Evolutionary conservation across 2,329 filamentous ascomycete species (phyloP).

Genomic region (Paracorniculantispora psalliotae): DNA sequence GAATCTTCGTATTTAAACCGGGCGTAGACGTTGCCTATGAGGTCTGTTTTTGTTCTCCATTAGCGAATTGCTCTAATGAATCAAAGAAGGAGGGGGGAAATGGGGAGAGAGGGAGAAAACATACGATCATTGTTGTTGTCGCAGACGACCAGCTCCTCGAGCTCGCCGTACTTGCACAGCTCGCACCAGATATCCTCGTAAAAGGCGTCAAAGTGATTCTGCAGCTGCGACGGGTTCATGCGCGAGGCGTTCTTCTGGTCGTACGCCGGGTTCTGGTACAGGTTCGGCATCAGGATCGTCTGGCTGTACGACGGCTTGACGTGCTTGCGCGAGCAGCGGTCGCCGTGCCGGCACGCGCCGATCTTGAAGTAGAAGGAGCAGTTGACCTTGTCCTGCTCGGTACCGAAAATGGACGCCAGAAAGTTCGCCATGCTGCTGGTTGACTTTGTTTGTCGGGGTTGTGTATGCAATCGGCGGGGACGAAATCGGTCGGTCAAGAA

Average conservation of each 20-base stretch:
- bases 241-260: constrained; percentile 76
- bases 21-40: constrained; percentile 98
- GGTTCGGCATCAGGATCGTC: constrained; percentile 94
- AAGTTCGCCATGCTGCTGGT: constrained; percentile 81
- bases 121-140: constrained; percentile 98
- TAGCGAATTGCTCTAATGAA: too few species aligned
- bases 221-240: constrained; percentile 93
- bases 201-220: constrained; percentile 99
- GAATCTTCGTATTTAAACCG: constrained; percentile 99
- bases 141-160: constrained; percentile 96
- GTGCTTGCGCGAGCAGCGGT: constrained; percentile 96
- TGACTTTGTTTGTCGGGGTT: background rate
- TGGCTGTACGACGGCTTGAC: constrained; percentile 98
- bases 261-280: constrained; percentile 98
- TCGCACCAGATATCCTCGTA: constrained; percentile 99
- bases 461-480: background rate
- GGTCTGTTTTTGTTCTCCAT: constrained; percentile 46
- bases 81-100: background rate
- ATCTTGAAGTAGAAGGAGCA: constrained; percentile 99
- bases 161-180: constrained; percentile 96
- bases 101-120: constrained; percentile 31
- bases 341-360: constrained; percentile 95
- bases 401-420: constrained; percentile 98
- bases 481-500: background rate
- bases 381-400: constrained; percentile 99